A percentile compares a stretch with the other conserved stretches of the same genome.
phyloP scores from a whole-genome alignment of 495 filamentous ascomycete species.

The Neurospora sp. region DNA sequence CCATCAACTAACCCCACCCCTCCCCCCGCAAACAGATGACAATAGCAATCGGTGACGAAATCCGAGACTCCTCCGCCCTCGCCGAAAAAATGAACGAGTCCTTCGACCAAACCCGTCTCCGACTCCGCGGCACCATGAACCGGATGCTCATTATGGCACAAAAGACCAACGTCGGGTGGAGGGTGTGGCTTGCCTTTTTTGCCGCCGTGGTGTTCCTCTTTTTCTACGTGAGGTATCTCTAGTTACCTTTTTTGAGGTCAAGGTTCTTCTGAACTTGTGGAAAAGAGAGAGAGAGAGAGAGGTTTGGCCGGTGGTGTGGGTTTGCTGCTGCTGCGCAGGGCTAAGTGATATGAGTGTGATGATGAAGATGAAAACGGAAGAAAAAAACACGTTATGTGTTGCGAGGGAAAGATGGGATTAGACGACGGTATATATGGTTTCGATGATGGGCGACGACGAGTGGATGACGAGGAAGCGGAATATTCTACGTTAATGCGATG shows the following conservation, averaged over 20 bases:
- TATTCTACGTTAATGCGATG: background rate
- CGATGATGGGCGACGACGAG: background rate
- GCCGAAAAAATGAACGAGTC: conserved; percentile 83
- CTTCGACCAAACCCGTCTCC: conserved; percentile 73
- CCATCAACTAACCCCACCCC: background rate
- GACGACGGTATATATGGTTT: background rate
- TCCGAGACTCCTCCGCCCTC: conserved; percentile 72
- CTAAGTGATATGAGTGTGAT: background rate
- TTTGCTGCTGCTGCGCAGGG: background rate
- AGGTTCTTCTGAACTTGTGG: background rate
- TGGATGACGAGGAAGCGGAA: background rate
- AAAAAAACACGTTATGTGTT: background rate
- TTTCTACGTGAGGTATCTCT: conserved; percentile 65
- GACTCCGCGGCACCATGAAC: conserved; percentile 87
- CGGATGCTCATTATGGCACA: conserved; percentile 95
- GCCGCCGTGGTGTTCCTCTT: conserved; percentile 69
- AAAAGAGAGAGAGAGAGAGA: background rate
- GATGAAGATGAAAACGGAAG: background rate
- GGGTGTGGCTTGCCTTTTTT: conserved; percentile 85
- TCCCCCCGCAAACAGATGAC: conserved; percentile 53
- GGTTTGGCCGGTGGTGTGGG: background rate
- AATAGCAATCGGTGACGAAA: conserved; percentile 86
- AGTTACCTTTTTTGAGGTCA: background rate
- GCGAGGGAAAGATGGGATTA: background rate
- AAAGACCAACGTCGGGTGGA: conserved; percentile 86